phyloP scores from a whole-genome alignment of 2,329 filamentous ascomycete species.

The Aspergillus pseudonomiae region DNA sequence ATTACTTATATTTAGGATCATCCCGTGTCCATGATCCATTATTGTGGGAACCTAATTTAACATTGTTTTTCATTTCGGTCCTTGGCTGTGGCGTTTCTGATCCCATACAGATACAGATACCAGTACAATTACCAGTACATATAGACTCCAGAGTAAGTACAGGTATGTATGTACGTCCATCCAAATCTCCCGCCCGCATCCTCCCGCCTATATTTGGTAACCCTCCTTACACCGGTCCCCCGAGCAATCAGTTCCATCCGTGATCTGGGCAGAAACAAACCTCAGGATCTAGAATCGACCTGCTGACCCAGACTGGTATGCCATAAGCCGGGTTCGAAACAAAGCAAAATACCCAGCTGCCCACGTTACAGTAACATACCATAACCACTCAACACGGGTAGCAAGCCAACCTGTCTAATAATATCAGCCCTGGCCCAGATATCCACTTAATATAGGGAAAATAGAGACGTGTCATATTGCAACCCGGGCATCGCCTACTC shows the following conservation, averaged over 20 bases:
- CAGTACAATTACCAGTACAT: not conserved
- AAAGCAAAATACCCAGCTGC: not conserved
- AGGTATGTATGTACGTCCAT: no score
- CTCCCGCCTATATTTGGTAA: not conserved
- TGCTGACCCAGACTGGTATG: not conserved
- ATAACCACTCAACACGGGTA: not conserved
- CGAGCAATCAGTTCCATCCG: not conserved
- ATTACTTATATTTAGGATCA: constrained; percentile 9
- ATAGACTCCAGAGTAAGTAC: not conserved
- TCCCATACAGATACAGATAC: not conserved
- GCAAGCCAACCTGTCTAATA: not conserved
- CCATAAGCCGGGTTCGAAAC: not conserved
- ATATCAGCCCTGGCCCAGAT: not conserved
- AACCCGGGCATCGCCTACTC: not conserved
- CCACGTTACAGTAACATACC: not conserved
- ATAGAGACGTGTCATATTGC: not conserved
- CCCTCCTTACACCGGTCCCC: not conserved
- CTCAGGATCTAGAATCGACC: not conserved
- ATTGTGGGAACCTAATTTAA: constrained; percentile 2
- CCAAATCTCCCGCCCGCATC: not conserved
- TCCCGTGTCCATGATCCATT: constrained; percentile 9
- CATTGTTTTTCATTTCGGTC: not conserved
- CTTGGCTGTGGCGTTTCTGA: not conserved
- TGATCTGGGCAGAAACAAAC: not conserved
- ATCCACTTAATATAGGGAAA: not conserved